Base-by-base conservation (phyloP, 257 asterid species). In the Scutellaria minor region DNA sequence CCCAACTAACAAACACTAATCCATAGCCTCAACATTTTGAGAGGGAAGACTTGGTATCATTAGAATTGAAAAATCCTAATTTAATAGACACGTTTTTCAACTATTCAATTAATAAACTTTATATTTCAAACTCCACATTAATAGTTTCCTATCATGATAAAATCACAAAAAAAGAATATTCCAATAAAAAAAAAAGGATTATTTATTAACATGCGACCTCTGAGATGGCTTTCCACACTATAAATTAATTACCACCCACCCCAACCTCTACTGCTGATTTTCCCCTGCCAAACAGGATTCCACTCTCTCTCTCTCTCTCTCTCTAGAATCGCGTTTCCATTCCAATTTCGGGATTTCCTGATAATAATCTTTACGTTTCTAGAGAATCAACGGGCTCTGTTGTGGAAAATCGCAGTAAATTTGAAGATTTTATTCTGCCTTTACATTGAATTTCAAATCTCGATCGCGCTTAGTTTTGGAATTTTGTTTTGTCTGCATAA, bases 181-280 rank as follows among this genome's bases (percentile, higher is more conserved):
- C 27, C 27, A 24, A 24, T 0, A 24, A 46, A 10, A 1, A 46
- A 46, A 46, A 31, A 4, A 31, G 37, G 37, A 31, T 31, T 31
- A 31, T 31, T 31, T 31, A 31, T 31, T 31, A 18, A 31, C 37
- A 31, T 0, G 37, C 37, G 70, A 56, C 64, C 47, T 55, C 52
- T 4, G 56, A 62, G 60, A 39, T 22, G 71, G 54, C 45, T 73
- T 47, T 76, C 57, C 73, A 55, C 37, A 47, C 51, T 75, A 75
- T 66, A 77, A 64, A 79, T 65, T 2, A 31, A 31, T 31, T 31
- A 7, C 5, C 45, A 7, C 57, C 24, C 22, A 47, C 0, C 45
- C 40, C 68, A 9, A 15, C 55, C 44, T 35, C 42, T 24, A 9
- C 37, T 1, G 48, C 31, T 11, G 46, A 24, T 4, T 13, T 41